Conservation (phyloP, 2,329 filamentous ascomycete species). For the Penicillium sp. region DNA sequence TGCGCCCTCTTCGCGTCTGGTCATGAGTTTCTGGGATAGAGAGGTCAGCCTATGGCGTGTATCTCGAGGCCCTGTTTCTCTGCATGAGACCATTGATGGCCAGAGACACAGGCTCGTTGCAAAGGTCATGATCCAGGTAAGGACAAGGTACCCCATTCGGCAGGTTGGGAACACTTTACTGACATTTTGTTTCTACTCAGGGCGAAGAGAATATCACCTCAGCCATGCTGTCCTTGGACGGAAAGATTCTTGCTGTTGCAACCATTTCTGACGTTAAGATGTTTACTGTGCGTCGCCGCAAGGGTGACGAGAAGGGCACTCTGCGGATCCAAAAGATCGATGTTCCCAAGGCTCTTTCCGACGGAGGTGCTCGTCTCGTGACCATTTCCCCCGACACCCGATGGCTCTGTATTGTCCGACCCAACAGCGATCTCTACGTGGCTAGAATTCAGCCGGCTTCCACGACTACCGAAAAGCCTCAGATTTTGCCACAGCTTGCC, state of each 20-base stretch:
- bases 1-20: constrained; percentile 65
- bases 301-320: constrained; percentile 52
- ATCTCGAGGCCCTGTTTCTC: constrained; percentile 45
- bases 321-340: constrained; percentile 68
- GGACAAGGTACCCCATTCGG: background rate
- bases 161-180: constrained; percentile 1
- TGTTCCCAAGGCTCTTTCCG: constrained; percentile 54
- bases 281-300: constrained; percentile 61
- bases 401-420: constrained; percentile 52
- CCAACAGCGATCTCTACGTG: constrained; percentile 56
- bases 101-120: constrained; percentile 54
- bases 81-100: constrained; percentile 39
- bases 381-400: constrained; percentile 46
- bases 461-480: constrained; percentile 43
- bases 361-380: constrained; percentile 64
- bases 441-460: constrained; percentile 44
- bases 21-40: constrained; percentile 89
- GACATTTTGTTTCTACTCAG: constrained; percentile 25
- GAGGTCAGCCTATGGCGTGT: constrained; percentile 80
- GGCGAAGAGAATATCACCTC: constrained; percentile 81
- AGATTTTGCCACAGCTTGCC: constrained; percentile 42
- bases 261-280: constrained; percentile 71
- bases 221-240: constrained; percentile 65
- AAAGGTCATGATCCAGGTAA: constrained; percentile 56
- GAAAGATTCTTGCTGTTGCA: constrained; percentile 69